Percentiles rank a stretch among this genome's conserved stretches.
Evolutionary conservation across 164 flowering plant species (phyloP).

Genomic region (Taxillus chinensis): DNA sequence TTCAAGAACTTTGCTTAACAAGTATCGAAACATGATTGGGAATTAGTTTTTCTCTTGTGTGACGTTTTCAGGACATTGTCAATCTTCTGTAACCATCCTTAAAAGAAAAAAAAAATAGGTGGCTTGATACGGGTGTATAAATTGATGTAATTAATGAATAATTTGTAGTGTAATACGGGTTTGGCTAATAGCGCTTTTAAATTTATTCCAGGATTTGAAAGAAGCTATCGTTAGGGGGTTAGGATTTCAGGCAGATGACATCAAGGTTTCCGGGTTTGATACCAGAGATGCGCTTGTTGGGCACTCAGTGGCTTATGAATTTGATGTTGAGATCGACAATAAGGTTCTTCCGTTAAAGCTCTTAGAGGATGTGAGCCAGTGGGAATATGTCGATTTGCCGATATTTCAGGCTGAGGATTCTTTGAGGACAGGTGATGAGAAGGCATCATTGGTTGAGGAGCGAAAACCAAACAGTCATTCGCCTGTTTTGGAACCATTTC

Average conservation of each 20-base stretch:
- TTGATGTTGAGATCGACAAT: constrained; percentile 70
- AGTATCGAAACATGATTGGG: no score
- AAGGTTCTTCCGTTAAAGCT: constrained; percentile 74
- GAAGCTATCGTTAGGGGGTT: constrained; percentile 75
- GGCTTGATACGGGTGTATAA: no score
- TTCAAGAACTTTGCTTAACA: no score
- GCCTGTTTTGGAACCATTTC: constrained; percentile 88
- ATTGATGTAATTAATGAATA: no score
- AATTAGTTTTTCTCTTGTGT: no score
- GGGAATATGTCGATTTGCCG: constrained; percentile 88
- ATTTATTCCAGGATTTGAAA: constrained; percentile 54
- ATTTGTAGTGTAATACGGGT: no score
- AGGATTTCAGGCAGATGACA: constrained; percentile 72
- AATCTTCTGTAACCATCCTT: no score
- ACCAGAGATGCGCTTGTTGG: constrained; percentile 68
- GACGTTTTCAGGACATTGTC: no score
- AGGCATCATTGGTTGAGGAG: constrained; percentile 28
- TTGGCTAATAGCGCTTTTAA: neutral
- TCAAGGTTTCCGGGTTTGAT: constrained; percentile 75
- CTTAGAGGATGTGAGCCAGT: constrained; percentile 72
- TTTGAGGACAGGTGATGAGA: constrained; percentile 17
- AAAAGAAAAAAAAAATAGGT: no score
- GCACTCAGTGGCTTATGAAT: constrained; percentile 74
- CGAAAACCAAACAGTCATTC: constrained; percentile 12
- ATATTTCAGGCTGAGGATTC: constrained; percentile 42